Conservation (phyloP, 352 stramenopile genomes). For the Elongisporangium prolatum region DNA sequence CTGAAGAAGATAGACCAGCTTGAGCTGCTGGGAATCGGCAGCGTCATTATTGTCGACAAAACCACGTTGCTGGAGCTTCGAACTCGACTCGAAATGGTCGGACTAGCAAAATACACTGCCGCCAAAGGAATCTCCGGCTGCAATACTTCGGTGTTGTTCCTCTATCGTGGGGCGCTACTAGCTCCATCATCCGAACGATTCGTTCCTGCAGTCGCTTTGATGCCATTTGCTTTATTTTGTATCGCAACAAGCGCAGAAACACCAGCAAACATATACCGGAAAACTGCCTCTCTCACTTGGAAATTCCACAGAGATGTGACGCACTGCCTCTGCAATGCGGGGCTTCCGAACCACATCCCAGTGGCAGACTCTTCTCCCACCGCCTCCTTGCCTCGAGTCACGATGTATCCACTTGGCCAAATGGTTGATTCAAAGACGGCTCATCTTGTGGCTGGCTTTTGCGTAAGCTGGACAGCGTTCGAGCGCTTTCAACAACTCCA, state of each 20-base stretch:
- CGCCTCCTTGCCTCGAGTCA: not conserved
- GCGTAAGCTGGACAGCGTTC: slow-evolving; percentile 48
- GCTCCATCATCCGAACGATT: slow-evolving; percentile 12
- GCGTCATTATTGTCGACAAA: slow-evolving; percentile 8
- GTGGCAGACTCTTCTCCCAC: not conserved
- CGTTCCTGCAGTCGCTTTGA: slow-evolving; percentile 12
- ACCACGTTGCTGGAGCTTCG: slow-evolving; percentile 16
- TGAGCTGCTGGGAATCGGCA: slow-evolving; percentile 13
- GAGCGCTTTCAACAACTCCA: slow-evolving; percentile 50
- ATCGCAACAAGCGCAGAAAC: not conserved
- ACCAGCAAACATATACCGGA: not conserved
- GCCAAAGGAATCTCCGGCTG: not conserved
- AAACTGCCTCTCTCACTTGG: slow-evolving; percentile 9
- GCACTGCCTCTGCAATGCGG: slow-evolving; percentile 21
- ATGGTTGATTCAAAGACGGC: not conserved
- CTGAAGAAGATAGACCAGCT: slow-evolving; percentile 4
- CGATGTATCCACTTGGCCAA: not conserved
- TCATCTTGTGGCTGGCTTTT: slow-evolving; percentile 21
- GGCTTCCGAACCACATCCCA: slow-evolving; percentile 17
- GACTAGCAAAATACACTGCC: not conserved
- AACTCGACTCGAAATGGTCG: slow-evolving; percentile 4
- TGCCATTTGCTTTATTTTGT: slow-evolving; percentile 24
- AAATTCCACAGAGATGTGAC: slow-evolving; percentile 14
- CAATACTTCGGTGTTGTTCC: slow-evolving; percentile 17
- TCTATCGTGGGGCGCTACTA: slow-evolving; percentile 26